phyloP scores from a whole-genome alignment of 345 rosid genomes.

The Salix purpurea region DNA sequence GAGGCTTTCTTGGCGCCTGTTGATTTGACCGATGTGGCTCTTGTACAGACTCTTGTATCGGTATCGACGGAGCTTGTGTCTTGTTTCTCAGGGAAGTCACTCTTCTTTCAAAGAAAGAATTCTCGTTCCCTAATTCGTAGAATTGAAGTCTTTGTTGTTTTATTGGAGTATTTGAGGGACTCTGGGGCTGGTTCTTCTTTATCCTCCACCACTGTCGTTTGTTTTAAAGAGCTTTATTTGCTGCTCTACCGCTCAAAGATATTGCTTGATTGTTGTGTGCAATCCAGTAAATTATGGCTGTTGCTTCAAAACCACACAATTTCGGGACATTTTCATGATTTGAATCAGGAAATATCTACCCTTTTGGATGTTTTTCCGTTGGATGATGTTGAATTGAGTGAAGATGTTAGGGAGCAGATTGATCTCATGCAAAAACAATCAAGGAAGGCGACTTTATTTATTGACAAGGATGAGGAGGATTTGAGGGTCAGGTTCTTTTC shows the following conservation, averaged over 20 bases:
- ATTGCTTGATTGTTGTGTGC: conserved; percentile 68
- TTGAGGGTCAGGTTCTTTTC: conserved; percentile 47
- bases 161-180: conserved; percentile 62
- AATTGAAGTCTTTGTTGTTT: conserved; percentile 56
- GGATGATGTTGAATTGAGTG: conserved; percentile 48
- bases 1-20: conserved; percentile 84
- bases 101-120: conserved; percentile 68
- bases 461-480: conserved; percentile 67
- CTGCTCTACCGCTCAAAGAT: conserved; percentile 82
- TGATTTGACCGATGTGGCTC: conserved; percentile 64
- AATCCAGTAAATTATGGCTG: conserved; percentile 87
- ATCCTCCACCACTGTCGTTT: conserved; percentile 51
- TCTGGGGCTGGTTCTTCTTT: conserved; percentile 33
- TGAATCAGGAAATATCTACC: conserved; percentile 80
- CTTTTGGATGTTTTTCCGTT: conserved; percentile 86
- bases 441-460: conserved; percentile 44
- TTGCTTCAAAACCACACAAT: conserved; percentile 74
- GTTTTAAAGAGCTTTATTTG: conserved; percentile 83
- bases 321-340: conserved; percentile 90
- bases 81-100: conserved; percentile 33
- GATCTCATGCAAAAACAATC: conserved; percentile 65
- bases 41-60: conserved; percentile 58
- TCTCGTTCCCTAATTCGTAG: conserved; percentile 69
- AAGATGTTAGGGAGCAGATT: conserved; percentile 77
- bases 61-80: conserved; percentile 59